Evolutionary conservation across 805 yeast genomes (phyloP), one percentile per base, ranked within the genome.

Genomic region (Saccharomycopsis schoenii): DNA sequence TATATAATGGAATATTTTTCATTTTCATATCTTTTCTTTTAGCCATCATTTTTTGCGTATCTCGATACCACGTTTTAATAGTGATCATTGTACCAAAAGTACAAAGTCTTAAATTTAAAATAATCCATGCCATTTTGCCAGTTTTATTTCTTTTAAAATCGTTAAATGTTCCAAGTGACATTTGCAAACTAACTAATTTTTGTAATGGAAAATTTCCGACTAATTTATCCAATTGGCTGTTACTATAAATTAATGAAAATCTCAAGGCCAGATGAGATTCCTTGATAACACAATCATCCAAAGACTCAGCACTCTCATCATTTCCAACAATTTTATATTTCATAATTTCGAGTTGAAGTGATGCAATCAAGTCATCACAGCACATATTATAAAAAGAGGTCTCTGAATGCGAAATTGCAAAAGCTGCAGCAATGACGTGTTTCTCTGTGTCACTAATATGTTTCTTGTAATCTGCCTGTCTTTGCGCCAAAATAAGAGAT

Each of bases 211-310:
- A 93, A 67, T 84, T 85, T 19, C 85, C 85, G 47, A 89, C 73
- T 63, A 89, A 75, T 67, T 85, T 84, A 67, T 89, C 97, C 1
- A 87, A 83, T 57, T 85, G 87, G 60, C 89, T 96, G 59, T 83
- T 82, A 8, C 84, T 80, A 56, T 83, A 82, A 68, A 86, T 88
- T 59, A 89, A 76, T 39, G 84, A 82, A 67, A 89, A 84, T 67
- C 83, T 86, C 63, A 90, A 79, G 0, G 94, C 84, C n/a, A 84
- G 73, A 68, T 89, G 96, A 1, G 85, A 77, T 68, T 90, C 96
- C 60, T 80, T 76, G 17, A 86, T 69, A 2, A 86, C 72, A 1
- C 80, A 9, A 71, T 54, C 70, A 67, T 71, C 74, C 43, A 77
- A 76, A 66, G 72, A 68, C 61, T 21, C 69, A 62, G 29, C 69